Evolutionary conservation across 805 yeast genomes (phyloP).

Genomic region (Candida bentonensis): DNA sequence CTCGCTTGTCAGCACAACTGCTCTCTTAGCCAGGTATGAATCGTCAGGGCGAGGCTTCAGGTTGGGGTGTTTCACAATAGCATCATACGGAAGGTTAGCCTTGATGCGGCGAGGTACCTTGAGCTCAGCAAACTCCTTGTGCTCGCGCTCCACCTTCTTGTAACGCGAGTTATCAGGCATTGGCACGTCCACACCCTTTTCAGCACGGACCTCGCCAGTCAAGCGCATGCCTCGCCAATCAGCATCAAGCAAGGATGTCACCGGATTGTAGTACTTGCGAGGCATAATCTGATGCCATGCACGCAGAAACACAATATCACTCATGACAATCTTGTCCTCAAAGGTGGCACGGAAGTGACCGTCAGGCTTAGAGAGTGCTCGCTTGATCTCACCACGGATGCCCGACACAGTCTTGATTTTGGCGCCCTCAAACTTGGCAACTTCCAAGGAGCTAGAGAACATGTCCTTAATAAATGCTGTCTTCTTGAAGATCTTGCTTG

Average conservation of each 20-base stretch:
- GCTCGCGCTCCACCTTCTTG: conserved; percentile 66
- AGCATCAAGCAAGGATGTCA: conserved; percentile 75
- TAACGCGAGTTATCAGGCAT: conserved; percentile 36
- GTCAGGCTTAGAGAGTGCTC: conserved; percentile 87
- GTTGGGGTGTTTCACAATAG: conserved; percentile 57
- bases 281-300: conserved; percentile 96
- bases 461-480: conserved; percentile 96
- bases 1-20: conserved; percentile 83
- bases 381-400: conserved; percentile 90
- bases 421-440: conserved; percentile 97
- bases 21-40: conserved; percentile 78
- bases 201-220: conserved; percentile 88
- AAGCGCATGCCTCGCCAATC: conserved; percentile 96
- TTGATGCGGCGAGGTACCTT: conserved; percentile 72
- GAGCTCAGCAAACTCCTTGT: conserved; percentile 76
- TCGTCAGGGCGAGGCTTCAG: conserved; percentile 73
- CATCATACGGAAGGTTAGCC: conserved; percentile 73
- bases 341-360: conserved; percentile 94
- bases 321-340: conserved; percentile 82
- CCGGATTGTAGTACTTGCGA: conserved; percentile 88
- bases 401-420: conserved; percentile 94
- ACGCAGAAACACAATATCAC: conserved; percentile 72
- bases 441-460: conserved; percentile 87
- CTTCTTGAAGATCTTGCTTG: conserved; percentile 83
- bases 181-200: conserved; percentile 50